Evolutionary conservation across 2,329 filamentous ascomycete species (phyloP).

Genomic region (Aspergillus japonicus): DNA sequence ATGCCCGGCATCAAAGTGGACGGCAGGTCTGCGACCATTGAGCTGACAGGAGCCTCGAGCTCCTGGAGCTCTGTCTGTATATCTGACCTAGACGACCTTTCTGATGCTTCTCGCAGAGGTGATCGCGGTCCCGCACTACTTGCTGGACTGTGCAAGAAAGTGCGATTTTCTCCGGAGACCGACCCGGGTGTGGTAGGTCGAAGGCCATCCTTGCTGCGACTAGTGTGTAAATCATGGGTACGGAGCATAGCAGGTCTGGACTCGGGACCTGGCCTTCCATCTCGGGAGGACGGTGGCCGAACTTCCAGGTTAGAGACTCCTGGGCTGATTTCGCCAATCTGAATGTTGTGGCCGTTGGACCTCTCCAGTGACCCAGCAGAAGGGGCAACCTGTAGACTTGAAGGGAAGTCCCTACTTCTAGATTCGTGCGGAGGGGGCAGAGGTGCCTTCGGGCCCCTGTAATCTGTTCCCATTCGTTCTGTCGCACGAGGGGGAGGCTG

Average conservation of each 20-base stretch:
- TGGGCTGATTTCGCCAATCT: constrained; percentile 19
- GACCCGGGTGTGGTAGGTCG: constrained; percentile 33
- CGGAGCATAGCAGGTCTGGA: constrained; percentile 18
- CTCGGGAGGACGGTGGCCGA: constrained; percentile 30
- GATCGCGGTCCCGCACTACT: constrained; percentile 31
- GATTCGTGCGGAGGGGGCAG: constrained; percentile 20
- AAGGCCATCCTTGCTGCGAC: constrained; percentile 28
- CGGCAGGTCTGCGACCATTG: constrained; percentile 20
- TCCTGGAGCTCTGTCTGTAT: constrained; percentile 32
- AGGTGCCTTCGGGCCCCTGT: constrained; percentile 16
- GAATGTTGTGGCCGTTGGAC: constrained; percentile 12
- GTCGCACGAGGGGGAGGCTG: constrained; percentile 25
- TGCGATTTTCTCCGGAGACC: constrained; percentile 22
- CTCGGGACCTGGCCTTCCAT: constrained; percentile 24
- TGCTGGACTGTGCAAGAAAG: constrained; percentile 21
- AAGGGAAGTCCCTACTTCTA: constrained; percentile 24
- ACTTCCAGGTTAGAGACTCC: constrained; percentile 21
- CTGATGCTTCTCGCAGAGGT: constrained; percentile 29
- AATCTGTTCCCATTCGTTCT: constrained; percentile 23
- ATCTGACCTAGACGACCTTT: constrained; percentile 38
- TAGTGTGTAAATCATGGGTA: constrained; percentile 19
- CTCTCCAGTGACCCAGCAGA: constrained; percentile 12
- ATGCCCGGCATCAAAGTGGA: constrained; percentile 24
- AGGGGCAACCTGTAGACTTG: constrained; percentile 14
- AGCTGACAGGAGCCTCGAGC: constrained; percentile 25